Conservation (phyloP, 2,329 filamentous ascomycete genomes). For the Ophiostoma angusticollis region DNA sequence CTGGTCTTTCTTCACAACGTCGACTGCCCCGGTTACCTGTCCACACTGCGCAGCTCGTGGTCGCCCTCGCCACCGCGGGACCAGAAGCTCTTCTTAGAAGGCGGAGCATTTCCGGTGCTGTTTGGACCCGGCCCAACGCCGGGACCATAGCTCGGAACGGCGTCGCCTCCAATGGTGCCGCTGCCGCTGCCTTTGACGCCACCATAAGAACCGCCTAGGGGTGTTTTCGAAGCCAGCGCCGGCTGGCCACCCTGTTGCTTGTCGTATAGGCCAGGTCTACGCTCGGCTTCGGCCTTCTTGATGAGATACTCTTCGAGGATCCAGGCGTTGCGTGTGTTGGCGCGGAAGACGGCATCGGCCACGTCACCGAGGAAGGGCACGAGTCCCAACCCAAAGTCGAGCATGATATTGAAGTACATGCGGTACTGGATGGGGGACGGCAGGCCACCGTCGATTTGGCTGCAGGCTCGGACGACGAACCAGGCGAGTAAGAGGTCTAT, state of each 20-base stretch:
- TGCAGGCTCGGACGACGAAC: slow-evolving; percentile 61
- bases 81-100: neutral
- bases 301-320: slow-evolving; percentile 43
- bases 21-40: neutral
- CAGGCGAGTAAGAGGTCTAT: slow-evolving; percentile 62
- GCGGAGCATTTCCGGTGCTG: neutral
- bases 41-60: neutral
- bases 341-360: slow-evolving; percentile 57
- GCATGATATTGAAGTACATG: slow-evolving; percentile 69
- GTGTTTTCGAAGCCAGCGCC: neutral
- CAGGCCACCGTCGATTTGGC: slow-evolving; percentile 64
- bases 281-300: slow-evolving; percentile 48
- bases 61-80: neutral
- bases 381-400: slow-evolving; percentile 64
- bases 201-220: neutral
- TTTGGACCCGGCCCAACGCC: neutral
- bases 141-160: neutral
- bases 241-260: neutral
- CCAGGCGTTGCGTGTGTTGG: slow-evolving; percentile 65
- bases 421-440: slow-evolving; percentile 43
- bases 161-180: neutral
- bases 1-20: neutral
- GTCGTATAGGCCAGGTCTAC: slow-evolving; percentile 5
- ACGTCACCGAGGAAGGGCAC: slow-evolving; percentile 68
- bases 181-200: neutral